Conservation (phyloP, 257 asterid genomes). For the Capsicum chinense region DNA sequence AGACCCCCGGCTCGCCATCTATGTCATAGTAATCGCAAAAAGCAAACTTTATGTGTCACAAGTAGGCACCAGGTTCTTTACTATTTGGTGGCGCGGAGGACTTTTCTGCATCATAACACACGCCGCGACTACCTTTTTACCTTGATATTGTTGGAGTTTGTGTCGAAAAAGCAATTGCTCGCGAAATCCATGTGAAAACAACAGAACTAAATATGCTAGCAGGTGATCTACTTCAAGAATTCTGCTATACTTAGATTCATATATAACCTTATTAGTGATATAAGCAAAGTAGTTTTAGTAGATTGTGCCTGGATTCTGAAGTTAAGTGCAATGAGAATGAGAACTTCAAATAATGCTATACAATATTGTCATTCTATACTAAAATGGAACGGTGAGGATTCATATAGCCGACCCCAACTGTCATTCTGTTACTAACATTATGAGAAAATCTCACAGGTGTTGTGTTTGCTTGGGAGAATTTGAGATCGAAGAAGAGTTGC, state of each 20-base stretch:
- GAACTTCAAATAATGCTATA: no score
- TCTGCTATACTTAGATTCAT: not conserved
- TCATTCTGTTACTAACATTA: not conserved
- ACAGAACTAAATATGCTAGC: not conserved
- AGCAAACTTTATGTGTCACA: not conserved
- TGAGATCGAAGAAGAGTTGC: conserved; percentile 62
- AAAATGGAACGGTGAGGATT: not conserved
- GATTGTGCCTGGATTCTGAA: not conserved
- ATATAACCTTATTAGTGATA: not conserved
- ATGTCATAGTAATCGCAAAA: not conserved
- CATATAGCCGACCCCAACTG: not conserved
- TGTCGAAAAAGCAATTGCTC: not conserved
- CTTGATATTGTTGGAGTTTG: not conserved
- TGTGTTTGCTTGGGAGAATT: conserved; percentile 87
- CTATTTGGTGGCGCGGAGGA: not conserved
- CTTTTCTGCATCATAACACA: not conserved
- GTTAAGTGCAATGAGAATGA: not conserved
- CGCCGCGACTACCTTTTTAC: not conserved
- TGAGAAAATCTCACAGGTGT: conserved; percentile 49
- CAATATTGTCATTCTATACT: not conserved
- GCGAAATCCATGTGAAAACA: not conserved
- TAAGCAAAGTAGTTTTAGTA: no score
- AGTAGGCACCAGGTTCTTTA: not conserved
- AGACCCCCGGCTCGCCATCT: not conserved
- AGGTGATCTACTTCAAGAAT: not conserved